Percentiles rank a stretch among this genome's conserved stretches.
phyloP scores from a whole-genome alignment of 441 rosid genomes.

The Eruca vesicaria region DNA sequence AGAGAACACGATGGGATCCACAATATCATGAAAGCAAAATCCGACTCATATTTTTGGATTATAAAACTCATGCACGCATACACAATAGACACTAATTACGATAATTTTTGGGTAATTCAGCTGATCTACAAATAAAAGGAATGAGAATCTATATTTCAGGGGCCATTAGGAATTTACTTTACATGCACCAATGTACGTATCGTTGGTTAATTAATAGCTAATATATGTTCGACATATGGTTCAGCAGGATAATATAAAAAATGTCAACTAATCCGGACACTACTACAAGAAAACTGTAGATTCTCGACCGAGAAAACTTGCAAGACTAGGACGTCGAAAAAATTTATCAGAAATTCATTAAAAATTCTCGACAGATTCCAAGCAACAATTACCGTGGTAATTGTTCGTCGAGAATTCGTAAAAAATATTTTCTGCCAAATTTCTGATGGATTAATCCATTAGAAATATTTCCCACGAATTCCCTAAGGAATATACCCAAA shows the following conservation, averaged over 20 bases:
- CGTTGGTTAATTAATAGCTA: neutral
- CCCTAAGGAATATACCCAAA: no score
- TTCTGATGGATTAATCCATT: no score
- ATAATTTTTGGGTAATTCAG: neutral
- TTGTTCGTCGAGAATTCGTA: no score
- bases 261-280: neutral
- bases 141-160: neutral
- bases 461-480: no score
- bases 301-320: no score
- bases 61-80: conserved; percentile 4
- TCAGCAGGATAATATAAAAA: neutral
- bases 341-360: no score
- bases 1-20: conserved; percentile 33
- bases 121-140: neutral
- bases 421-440: no score
- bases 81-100: neutral
- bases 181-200: neutral
- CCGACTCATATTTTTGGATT: conserved; percentile 3
- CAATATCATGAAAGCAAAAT: conserved; percentile 5
- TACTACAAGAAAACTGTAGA: no score
- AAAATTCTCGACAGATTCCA: no score
- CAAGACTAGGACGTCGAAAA: no score
- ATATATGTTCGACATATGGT: neutral
- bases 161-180: neutral
- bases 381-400: no score